Percentiles rank a stretch among this genome's conserved stretches.
Evolutionary conservation across 2,329 filamentous ascomycete genomes (phyloP).

Genomic region (Aspergillus cejpii): DNA sequence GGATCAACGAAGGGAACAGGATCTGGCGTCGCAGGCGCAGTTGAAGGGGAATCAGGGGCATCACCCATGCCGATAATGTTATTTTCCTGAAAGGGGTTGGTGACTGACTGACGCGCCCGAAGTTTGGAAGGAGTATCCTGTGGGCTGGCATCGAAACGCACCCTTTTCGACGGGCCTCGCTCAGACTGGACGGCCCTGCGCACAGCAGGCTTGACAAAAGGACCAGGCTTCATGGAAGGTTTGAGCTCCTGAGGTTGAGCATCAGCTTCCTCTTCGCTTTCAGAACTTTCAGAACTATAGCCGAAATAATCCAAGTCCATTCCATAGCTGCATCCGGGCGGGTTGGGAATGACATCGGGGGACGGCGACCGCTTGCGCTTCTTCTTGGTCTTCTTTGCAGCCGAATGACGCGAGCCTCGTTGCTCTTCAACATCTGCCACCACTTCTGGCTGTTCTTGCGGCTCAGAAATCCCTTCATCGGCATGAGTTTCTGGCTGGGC

Average conservation of each 20-base stretch:
- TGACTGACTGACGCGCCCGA: constrained; percentile 18
- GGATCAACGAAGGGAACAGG: constrained; percentile 5
- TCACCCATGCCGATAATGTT: constrained; percentile 20
- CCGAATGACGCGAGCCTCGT: not conserved
- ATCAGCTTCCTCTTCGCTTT: constrained; percentile 26
- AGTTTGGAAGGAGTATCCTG: constrained; percentile 31
- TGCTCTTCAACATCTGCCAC: not conserved
- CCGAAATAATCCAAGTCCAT: constrained; percentile 37
- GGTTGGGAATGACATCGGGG: constrained; percentile 40
- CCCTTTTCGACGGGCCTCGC: constrained; percentile 24
- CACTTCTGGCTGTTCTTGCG: constrained; percentile 3
- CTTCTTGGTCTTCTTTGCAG: constrained; percentile 13
- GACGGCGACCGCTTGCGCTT: constrained; percentile 39
- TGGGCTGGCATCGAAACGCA: constrained; percentile 31
- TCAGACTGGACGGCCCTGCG: constrained; percentile 17
- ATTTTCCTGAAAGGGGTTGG: constrained; percentile 19
- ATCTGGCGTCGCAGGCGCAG: constrained; percentile 14
- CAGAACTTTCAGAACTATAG: constrained; percentile 28
- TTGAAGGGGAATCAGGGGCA: constrained; percentile 3
- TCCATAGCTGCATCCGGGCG: constrained; percentile 37
- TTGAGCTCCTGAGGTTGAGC: constrained; percentile 6
- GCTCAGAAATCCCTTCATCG: not conserved
- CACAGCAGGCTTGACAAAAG: constrained; percentile 10
- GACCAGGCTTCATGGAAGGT: constrained; percentile 6
- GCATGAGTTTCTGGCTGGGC: not conserved